Percentiles rank a stretch among this genome's conserved stretches.
Conservation (phyloP, 2,329 filamentous ascomycete genomes). For the Mycosphaerella sp. region DNA sequence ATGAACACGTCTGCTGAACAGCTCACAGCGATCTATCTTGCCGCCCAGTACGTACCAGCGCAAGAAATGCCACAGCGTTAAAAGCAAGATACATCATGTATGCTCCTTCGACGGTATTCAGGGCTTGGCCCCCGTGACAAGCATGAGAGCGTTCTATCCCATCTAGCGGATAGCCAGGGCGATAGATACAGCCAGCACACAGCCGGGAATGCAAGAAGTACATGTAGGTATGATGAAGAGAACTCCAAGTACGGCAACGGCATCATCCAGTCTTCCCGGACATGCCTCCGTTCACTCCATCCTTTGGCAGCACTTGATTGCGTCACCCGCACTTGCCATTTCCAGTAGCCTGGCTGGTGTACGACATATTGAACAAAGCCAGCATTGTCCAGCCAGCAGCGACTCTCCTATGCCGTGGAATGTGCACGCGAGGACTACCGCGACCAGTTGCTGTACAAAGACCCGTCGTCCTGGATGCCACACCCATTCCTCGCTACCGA, state of each 20-base stretch:
- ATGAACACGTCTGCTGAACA: too few species aligned
- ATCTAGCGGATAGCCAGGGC: too few species aligned
- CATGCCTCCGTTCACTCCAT: not conserved
- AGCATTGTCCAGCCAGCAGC: slow-evolving; percentile 4
- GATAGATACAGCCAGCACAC: too few species aligned
- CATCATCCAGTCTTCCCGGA: not conserved
- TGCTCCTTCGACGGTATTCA: too few species aligned
- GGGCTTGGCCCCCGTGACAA: too few species aligned
- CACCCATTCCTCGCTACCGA: slow-evolving; percentile 26
- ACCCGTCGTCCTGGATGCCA: slow-evolving; percentile 12
- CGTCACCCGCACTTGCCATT: not conserved
- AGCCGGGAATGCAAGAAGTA: too few species aligned
- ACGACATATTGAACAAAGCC: slow-evolving; percentile 4
- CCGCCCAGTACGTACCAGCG: too few species aligned
- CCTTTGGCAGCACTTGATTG: not conserved
- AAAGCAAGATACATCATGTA: too few species aligned
- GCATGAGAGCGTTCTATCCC: too few species aligned
- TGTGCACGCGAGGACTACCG: slow-evolving; percentile 17
- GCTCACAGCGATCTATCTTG: too few species aligned
- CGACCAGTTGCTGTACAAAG: slow-evolving; percentile 23
- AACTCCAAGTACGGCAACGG: not conserved
- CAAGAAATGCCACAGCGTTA: too few species aligned
- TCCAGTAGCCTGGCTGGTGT: not conserved
- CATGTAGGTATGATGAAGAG: too few species aligned
- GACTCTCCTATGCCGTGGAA: slow-evolving; percentile 7